Percentiles rank a stretch among this genome's conserved stretches.
Evolutionary conservation across 1,284 basidiomycete species (phyloP).

Genomic region (Ganoderma sinense): DNA sequence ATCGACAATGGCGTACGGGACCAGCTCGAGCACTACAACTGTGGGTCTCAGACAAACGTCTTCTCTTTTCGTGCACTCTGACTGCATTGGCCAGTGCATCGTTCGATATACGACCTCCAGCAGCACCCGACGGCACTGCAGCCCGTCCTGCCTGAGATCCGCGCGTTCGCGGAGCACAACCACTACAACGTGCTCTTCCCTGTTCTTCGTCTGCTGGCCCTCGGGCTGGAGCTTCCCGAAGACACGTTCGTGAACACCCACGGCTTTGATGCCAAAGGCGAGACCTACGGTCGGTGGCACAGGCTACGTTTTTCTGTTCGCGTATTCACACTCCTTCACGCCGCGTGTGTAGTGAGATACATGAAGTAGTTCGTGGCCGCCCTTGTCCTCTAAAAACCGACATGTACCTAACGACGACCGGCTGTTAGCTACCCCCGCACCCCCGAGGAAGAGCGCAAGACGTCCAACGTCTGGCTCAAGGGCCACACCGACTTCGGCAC

Average conservation of each 20-base stretch:
- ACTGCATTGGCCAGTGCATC: conserved; percentile 50
- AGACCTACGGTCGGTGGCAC: conserved; percentile 39
- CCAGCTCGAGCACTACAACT: conserved; percentile 65
- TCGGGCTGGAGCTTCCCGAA: conserved; percentile 45
- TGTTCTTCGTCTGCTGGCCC: conserved; percentile 54
- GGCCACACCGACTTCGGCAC: conserved; percentile 74
- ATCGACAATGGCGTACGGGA: conserved; percentile 45
- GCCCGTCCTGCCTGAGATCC: conserved; percentile 65
- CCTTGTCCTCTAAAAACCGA: neutral
- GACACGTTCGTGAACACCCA: conserved; percentile 44
- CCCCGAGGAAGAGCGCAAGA: conserved; percentile 60
- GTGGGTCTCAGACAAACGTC: conserved; percentile 42
- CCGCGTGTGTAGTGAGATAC: conserved; percentile 51
- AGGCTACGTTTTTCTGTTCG: conserved; percentile 9
- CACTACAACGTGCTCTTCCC: conserved; percentile 58
- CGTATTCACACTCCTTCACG: neutral
- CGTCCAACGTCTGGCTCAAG: conserved; percentile 49
- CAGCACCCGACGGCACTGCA: conserved; percentile 55
- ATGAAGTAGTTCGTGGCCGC: conserved; percentile 57
- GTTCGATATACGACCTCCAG: conserved; percentile 47
- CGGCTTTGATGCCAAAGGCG: conserved; percentile 37
- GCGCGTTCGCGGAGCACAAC: conserved; percentile 56
- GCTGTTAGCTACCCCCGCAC: conserved; percentile 49
- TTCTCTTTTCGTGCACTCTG: neutral
- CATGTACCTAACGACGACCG: neutral